Conservation (phyloP, 495 filamentous ascomycete genomes). For the Lasiosphaeria miniovina region DNA sequence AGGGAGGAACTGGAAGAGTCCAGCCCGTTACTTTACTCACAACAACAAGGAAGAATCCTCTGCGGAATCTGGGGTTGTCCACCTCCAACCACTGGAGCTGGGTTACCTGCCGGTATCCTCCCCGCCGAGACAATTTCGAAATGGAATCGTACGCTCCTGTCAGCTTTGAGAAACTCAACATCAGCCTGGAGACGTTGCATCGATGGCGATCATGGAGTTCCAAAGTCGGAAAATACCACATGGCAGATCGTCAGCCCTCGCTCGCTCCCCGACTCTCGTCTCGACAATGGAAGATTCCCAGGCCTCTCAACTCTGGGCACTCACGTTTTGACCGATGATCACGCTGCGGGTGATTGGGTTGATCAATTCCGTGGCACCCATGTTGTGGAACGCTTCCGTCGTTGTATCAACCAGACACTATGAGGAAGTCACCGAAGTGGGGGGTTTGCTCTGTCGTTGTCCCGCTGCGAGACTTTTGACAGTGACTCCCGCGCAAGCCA, state of each 20-base stretch:
- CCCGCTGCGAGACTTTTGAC: too few relatives aligned
- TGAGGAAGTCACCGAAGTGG: too few relatives aligned
- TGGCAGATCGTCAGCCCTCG: not conserved
- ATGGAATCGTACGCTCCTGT: not conserved
- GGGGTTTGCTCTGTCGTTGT: too few relatives aligned
- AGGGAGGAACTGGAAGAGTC: too few relatives aligned
- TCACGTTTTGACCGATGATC: constrained; percentile 2
- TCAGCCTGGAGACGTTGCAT: constrained; percentile 6
- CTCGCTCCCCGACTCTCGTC: not conserved
- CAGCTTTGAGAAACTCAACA: not conserved
- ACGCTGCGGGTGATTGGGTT: not conserved
- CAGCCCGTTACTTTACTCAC: too few relatives aligned
- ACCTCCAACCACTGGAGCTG: too few relatives aligned
- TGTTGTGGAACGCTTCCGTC: not conserved
- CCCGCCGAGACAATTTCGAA: not conserved
- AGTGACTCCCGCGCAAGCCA: too few relatives aligned
- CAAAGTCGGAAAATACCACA: constrained; percentile 1
- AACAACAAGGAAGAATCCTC: too few relatives aligned
- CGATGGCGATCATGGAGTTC: constrained; percentile 11
- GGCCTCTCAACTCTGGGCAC: not conserved
- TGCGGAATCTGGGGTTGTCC: too few relatives aligned
- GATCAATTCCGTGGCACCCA: not conserved
- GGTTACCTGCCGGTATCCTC: too few relatives aligned
- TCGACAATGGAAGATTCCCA: constrained; percentile 9
- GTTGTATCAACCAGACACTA: too few relatives aligned